Evolutionary conservation across 129 eudicot species (phyloP).

Genomic region (Scalesia atractyloides): DNA sequence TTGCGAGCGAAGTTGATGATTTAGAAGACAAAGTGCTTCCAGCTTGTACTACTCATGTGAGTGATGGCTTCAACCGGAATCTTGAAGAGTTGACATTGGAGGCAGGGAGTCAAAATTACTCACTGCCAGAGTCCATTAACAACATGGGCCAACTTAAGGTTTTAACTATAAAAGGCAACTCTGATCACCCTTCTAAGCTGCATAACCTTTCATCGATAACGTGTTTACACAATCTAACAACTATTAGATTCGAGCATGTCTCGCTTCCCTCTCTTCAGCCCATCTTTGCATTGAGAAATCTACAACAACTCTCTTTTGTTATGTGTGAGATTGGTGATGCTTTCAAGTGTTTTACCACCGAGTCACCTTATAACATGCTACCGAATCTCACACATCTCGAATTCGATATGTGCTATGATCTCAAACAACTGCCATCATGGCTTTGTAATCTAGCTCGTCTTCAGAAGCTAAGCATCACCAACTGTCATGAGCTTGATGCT

Average conservation of each 20-base stretch:
- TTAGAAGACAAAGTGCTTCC: conserved; percentile 15
- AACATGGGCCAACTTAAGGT: conserved; percentile 34
- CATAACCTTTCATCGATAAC: conserved; percentile 16
- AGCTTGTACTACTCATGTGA: not conserved
- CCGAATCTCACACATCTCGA: conserved; percentile 42
- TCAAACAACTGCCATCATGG: conserved; percentile 40
- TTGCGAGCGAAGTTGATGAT: not conserved
- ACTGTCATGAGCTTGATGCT: conserved; percentile 47
- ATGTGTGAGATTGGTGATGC: conserved; percentile 47
- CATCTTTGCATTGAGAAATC: conserved; percentile 24
- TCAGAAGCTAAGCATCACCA: conserved; percentile 46
- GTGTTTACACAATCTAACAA: conserved; percentile 25
- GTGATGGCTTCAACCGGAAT: not conserved
- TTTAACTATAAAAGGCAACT: conserved; percentile 32
- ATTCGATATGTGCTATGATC: conserved; percentile 48
- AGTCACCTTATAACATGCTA: conserved; percentile 21
- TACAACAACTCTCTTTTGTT: conserved; percentile 42
- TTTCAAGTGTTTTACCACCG: conserved; percentile 18
- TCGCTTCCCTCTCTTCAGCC: conserved; percentile 30
- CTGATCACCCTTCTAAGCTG: conserved; percentile 22
- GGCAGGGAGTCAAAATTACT: conserved; percentile 14
- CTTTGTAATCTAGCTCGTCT: conserved; percentile 35
- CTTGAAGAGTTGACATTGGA: conserved; percentile 38
- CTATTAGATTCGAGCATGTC: conserved; percentile 34
- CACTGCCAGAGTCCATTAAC: conserved; percentile 28